Evolutionary conservation across 192 early-diverging fungal genomes (phyloP).

Genomic region (Linnemannia exigua): DNA sequence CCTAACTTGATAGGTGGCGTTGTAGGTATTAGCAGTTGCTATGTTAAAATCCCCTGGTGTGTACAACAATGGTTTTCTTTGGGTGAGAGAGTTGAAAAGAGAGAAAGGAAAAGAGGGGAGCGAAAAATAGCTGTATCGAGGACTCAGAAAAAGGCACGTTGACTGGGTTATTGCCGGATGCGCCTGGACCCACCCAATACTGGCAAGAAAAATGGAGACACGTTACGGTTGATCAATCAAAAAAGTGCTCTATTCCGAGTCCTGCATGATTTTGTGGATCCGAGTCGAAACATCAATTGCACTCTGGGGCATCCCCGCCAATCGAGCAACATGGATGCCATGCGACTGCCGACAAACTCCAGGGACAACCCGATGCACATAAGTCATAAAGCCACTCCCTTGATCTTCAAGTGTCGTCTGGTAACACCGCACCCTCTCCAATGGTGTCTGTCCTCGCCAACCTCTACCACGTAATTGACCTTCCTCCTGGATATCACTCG

Average conservation of each 20-base stretch:
- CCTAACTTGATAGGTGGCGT: not conserved
- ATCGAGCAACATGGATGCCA: constrained; percentile 79
- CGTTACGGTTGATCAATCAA: not conserved
- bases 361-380: constrained; percentile 73
- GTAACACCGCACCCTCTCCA: constrained; percentile 39
- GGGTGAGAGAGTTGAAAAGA: not conserved
- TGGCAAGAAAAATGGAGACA: too few relatives aligned
- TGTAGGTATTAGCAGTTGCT: not conserved
- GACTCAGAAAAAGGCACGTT: not conserved
- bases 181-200: not conserved
- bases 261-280: constrained; percentile 18
- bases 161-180: too few relatives aligned
- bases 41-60: not conserved
- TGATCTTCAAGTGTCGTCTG: constrained; percentile 59
- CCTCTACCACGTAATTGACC: not conserved
- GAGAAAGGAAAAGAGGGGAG: not conserved
- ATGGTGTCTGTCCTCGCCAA: constrained; percentile 26
- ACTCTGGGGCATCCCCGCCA: constrained; percentile 74
- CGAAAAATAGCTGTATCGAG: not conserved
- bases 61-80: not conserved
- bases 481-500: not conserved
- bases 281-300: constrained; percentile 47
- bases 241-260: not conserved
- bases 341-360: constrained; percentile 78
- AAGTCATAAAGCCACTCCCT: constrained; percentile 60